A percentile compares a stretch with the other conserved stretches of the same genome.
Evolutionary conservation across 2,329 filamentous ascomycete species (phyloP).

Genomic region (Cercospora sp.): DNA sequence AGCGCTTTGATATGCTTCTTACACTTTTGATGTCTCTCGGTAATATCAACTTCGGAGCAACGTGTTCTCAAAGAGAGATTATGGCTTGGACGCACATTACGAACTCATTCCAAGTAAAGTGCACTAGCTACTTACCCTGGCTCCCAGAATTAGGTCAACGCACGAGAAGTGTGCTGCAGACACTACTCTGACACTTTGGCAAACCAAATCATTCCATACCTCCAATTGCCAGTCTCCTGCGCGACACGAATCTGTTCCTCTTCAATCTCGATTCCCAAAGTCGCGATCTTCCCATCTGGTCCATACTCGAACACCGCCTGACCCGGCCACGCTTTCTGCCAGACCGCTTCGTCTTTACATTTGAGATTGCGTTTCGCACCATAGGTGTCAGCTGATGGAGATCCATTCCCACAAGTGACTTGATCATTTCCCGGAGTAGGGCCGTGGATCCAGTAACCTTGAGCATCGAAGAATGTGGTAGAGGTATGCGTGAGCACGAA

Average conservation of each 20-base stretch:
- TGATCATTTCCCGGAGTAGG: not conserved
- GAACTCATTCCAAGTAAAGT: too few relatives aligned
- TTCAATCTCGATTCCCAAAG: conserved; percentile 16
- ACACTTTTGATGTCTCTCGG: not conserved
- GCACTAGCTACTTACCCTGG: too few relatives aligned
- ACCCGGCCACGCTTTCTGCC: not conserved
- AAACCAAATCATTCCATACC: conserved; percentile 27
- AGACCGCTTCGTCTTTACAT: conserved; percentile 13
- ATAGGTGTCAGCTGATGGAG: not conserved
- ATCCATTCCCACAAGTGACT: not conserved
- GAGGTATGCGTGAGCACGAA: conserved; percentile 8
- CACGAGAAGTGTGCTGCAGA: not conserved
- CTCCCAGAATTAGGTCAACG: too few relatives aligned
- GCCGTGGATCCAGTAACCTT: not conserved
- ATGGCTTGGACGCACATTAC: too few relatives aligned
- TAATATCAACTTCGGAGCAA: not conserved
- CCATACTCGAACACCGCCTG: conserved; percentile 12
- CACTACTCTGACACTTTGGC: not conserved
- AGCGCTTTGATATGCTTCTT: not conserved
- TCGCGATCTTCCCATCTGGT: conserved; percentile 1
- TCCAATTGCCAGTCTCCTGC: conserved; percentile 18
- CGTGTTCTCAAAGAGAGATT: too few relatives aligned
- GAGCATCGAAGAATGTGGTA: conserved; percentile 7
- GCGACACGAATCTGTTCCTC: conserved; percentile 15
- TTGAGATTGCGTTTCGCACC: not conserved